Conservation (phyloP, 2,329 filamentous ascomycete species). For the Aspergillus arachidicola region DNA sequence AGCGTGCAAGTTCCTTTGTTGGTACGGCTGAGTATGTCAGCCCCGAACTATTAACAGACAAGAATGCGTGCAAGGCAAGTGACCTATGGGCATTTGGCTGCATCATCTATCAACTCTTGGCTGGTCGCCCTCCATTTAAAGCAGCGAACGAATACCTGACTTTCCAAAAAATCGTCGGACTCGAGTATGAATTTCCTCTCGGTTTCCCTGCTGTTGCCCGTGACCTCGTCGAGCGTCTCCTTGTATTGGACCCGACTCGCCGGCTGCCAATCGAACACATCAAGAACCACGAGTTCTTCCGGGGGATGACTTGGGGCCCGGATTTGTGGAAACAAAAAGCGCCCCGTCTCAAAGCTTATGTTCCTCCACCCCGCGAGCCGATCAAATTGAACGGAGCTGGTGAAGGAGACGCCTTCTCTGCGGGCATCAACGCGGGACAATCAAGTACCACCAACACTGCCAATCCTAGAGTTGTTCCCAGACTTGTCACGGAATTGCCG, state of each 20-base stretch:
- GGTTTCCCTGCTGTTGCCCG: constrained; percentile 85
- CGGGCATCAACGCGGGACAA: constrained; percentile 44
- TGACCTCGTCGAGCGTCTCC: constrained; percentile 84
- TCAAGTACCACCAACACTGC: constrained; percentile 45
- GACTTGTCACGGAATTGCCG: constrained; percentile 91
- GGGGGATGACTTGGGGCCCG: constrained; percentile 81
- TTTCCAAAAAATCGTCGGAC: constrained; percentile 94
- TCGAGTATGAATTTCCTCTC: constrained; percentile 90
- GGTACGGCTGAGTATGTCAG: constrained; percentile 98
- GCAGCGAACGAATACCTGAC: constrained; percentile 93
- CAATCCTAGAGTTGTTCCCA: constrained; percentile 64
- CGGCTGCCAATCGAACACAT: constrained; percentile 93
- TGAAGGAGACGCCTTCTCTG: constrained; percentile 44
- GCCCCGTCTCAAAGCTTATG: constrained; percentile 81
- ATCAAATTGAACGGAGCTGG: constrained; percentile 70
- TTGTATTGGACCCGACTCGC: constrained; percentile 84
- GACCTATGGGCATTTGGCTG: constrained; percentile 98
- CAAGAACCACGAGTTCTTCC: constrained; percentile 94
- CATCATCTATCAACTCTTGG: constrained; percentile 92
- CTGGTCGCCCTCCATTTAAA: constrained; percentile 97
- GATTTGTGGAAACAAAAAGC: constrained; percentile 87
- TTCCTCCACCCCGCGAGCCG: constrained; percentile 74
- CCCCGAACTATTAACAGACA: constrained; percentile 92
- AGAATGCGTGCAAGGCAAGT: constrained; percentile 95
- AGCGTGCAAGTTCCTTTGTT: constrained; percentile 89